Evolutionary conservation across 2,329 filamentous ascomycete species (phyloP).

Genomic region (Aphanocladium album): DNA sequence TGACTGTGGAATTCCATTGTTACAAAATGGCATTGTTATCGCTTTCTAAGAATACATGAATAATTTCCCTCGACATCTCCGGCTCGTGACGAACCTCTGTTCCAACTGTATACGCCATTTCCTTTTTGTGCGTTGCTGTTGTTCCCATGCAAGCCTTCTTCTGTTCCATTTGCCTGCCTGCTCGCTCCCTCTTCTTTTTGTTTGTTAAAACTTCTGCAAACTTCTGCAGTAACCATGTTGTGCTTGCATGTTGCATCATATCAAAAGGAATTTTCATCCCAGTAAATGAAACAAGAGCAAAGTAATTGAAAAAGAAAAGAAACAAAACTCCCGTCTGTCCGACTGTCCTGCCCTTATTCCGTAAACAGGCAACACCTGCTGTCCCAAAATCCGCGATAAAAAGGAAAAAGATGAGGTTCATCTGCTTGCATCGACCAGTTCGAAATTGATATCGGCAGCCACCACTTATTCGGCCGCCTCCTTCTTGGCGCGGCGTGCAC

Average conservation of each 20-base stretch:
- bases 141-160: background rate
- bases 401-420: background rate
- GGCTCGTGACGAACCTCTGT: background rate
- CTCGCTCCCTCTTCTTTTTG: background rate
- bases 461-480: constrained; percentile 15
- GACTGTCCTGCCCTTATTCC: too few species aligned
- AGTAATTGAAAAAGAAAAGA: too few species aligned
- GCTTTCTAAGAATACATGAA: constrained; percentile 4
- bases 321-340: too few species aligned
- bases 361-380: too few species aligned
- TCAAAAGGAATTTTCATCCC: too few species aligned
- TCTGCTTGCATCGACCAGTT: background rate
- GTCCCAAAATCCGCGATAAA: too few species aligned
- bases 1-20: too few species aligned
- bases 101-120: background rate
- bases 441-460: background rate
- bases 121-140: background rate
- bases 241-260: too few species aligned
- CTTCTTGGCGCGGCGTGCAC: constrained; percentile 32
- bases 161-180: background rate
- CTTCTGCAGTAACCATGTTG: too few species aligned
- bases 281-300: too few species aligned
- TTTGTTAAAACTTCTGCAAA: too few species aligned
- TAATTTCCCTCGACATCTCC: background rate
- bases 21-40: background rate